Conservation (phyloP, 73 alveolate genomes). For the Diophrys appendiculata region DNA sequence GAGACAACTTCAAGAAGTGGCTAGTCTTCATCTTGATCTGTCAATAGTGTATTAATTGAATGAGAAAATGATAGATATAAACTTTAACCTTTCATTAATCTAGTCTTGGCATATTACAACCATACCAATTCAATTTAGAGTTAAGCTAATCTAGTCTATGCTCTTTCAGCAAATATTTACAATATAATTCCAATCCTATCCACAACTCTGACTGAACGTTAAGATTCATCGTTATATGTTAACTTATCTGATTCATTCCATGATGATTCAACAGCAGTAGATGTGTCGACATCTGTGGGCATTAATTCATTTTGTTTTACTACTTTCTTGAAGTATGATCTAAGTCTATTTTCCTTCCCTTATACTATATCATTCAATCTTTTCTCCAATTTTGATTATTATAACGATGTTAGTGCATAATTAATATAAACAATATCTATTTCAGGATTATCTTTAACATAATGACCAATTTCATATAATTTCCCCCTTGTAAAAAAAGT, state of each 20-base stretch:
- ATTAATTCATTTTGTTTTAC: slow-evolving; percentile 43
- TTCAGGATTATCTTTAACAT: slow-evolving; percentile 50
- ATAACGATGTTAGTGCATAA: slow-evolving; percentile 67
- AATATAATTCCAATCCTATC: slow-evolving; percentile 86
- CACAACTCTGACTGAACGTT: slow-evolving; percentile 60
- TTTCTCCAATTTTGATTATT: slow-evolving; percentile 82
- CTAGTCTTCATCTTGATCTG: slow-evolving; percentile 21
- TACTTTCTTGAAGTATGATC: slow-evolving; percentile 34
- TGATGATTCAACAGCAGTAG: slow-evolving; percentile 27
- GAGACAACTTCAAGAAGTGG: slow-evolving; percentile 70
- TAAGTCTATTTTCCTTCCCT: slow-evolving; percentile 47
- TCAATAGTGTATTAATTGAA: not conserved
- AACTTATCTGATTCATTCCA: slow-evolving; percentile 28
- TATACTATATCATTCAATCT: slow-evolving; percentile 53
- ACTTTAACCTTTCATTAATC: slow-evolving; percentile 74
- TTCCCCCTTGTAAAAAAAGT: slow-evolving; percentile 82
- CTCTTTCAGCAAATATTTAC: slow-evolving; percentile 85
- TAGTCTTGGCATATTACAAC: slow-evolving; percentile 76
- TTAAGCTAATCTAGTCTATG: slow-evolving; percentile 67
- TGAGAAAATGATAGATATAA: not conserved
- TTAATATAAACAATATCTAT: slow-evolving; percentile 77
- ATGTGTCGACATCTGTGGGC: slow-evolving; percentile 56
- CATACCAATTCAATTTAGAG: slow-evolving; percentile 79
- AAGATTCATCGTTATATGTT: not conserved
- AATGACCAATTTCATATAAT: slow-evolving; percentile 67